Conservation (phyloP, 805 yeast genomes). For the Sungouiozyma ichnusensis region DNA sequence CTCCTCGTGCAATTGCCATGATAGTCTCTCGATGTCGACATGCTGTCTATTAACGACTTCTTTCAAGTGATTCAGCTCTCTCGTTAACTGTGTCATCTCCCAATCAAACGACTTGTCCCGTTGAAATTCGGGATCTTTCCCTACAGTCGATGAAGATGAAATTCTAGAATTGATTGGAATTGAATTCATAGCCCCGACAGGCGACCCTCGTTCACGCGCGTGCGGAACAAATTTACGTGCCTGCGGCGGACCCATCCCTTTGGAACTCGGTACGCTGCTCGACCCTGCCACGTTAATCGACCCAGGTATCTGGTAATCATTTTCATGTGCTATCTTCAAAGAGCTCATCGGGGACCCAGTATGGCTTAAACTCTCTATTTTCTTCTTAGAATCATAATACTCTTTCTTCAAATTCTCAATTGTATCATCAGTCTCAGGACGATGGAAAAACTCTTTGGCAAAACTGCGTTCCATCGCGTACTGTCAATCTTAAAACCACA, state of each 20-base stretch:
- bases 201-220: not conserved
- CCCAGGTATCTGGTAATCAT: not conserved
- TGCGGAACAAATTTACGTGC: not conserved
- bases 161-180: not conserved
- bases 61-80: not conserved
- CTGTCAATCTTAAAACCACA: not conserved
- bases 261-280: not conserved
- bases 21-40: not conserved
- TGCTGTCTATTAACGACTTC: not conserved
- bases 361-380: conserved; percentile 4
- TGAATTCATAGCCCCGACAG: not conserved
- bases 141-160: not conserved
- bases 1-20: not conserved
- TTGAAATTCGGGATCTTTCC: not conserved
- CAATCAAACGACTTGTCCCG: not conserved
- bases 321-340: not conserved
- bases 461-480: conserved; percentile 3
- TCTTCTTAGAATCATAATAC: conserved; percentile 21
- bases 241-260: not conserved
- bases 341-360: not conserved
- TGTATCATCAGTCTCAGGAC: conserved; percentile 25
- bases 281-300: no score
- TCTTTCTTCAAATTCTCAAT: conserved; percentile 21
- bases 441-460: conserved; percentile 11
- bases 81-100: not conserved